These are phyloP conservation scores for Pinus tabuliformis DNA, from an alignment of 75 land plant species.

Conservation along the genomic window DNA sequence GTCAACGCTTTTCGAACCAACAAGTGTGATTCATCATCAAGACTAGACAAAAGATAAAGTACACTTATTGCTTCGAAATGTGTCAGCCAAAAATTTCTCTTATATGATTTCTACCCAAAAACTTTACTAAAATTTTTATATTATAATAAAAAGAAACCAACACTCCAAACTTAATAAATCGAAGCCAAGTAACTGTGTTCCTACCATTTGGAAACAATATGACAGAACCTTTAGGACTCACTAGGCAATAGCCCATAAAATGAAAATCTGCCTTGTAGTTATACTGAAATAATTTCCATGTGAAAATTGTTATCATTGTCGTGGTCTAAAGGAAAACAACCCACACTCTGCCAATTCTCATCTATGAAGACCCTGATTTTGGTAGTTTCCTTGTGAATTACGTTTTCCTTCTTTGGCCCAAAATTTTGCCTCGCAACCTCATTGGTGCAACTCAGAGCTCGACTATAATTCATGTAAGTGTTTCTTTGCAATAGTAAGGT, in stretches of 20 bases:
- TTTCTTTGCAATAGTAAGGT: constrained; percentile 71
- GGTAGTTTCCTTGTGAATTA: constrained; percentile 22
- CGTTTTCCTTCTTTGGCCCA: constrained; percentile 29
- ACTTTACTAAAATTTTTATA: no score
- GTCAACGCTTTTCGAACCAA: no score
- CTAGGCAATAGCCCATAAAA: constrained; percentile 56
- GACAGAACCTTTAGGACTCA: constrained; percentile 86
- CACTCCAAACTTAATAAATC: constrained; percentile 43
- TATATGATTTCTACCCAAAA: no score
- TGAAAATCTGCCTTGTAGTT: constrained; percentile 31
- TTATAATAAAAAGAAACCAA: no score
- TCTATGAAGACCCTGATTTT: constrained; percentile 46
- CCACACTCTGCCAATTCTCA: constrained; percentile 88
- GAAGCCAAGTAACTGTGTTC: constrained; percentile 77
- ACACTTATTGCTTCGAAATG: no score
- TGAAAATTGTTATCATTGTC: constrained; percentile 62
- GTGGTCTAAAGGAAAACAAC: constrained; percentile 59
- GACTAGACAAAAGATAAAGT: no score
- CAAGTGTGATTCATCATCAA: no score
- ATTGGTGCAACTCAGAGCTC: constrained; percentile 71
- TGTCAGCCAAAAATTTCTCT: no score
- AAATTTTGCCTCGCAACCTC: constrained; percentile 74
- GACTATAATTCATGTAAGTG: constrained; percentile 76
- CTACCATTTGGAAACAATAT: constrained; percentile 83
- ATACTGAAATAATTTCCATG: constrained; percentile 89